A percentile compares a stretch with the other conserved stretches of the same genome.
phyloP scores from a whole-genome alignment of 495 filamentous ascomycete species.

The Xylaria venustula region DNA sequence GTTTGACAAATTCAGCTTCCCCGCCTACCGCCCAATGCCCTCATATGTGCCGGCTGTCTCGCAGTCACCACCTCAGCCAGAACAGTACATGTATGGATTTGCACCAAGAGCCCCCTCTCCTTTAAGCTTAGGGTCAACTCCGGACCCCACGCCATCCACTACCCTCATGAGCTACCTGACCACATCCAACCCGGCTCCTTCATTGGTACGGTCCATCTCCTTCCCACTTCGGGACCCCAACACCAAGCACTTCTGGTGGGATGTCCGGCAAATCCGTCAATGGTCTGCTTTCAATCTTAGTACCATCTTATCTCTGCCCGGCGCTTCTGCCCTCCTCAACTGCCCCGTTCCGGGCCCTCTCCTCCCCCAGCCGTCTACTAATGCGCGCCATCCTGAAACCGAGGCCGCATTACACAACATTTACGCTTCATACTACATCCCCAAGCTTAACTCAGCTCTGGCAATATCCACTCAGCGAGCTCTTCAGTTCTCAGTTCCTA shows the following conservation, averaged over 20 bases:
- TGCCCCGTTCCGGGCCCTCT: slow-evolving; percentile 62
- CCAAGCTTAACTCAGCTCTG: slow-evolving; percentile 76
- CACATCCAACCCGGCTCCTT: slow-evolving; percentile 72
- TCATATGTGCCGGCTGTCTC: slow-evolving; percentile 56
- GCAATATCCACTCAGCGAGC: slow-evolving; percentile 63
- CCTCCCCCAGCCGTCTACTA: slow-evolving; percentile 58
- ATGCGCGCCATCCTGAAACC: slow-evolving; percentile 66
- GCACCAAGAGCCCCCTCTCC: slow-evolving; percentile 51
- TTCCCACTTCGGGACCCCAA: slow-evolving; percentile 65
- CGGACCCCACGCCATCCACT: slow-evolving; percentile 55
- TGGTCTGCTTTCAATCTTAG: slow-evolving; percentile 75
- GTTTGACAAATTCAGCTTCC: slow-evolving; percentile 70
- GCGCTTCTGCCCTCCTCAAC: slow-evolving; percentile 70
- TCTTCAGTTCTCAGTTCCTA: slow-evolving; percentile 56
- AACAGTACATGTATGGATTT: slow-evolving; percentile 47
- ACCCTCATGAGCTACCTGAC: slow-evolving; percentile 78
- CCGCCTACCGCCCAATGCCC: slow-evolving; percentile 77
- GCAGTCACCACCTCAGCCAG: slow-evolving; percentile 34
- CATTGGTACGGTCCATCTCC: slow-evolving; percentile 77
- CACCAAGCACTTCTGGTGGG: slow-evolving; percentile 90
- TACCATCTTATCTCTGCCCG: slow-evolving; percentile 70
- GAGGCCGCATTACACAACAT: slow-evolving; percentile 68
- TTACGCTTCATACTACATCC: slow-evolving; percentile 67
- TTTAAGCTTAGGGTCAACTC: slow-evolving; percentile 41
- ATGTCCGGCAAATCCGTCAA: slow-evolving; percentile 78